These are phyloP conservation scores for Phoma sp. DNA, from an alignment of 2,329 filamentous ascomycete species.

Conservation along the genomic window DNA sequence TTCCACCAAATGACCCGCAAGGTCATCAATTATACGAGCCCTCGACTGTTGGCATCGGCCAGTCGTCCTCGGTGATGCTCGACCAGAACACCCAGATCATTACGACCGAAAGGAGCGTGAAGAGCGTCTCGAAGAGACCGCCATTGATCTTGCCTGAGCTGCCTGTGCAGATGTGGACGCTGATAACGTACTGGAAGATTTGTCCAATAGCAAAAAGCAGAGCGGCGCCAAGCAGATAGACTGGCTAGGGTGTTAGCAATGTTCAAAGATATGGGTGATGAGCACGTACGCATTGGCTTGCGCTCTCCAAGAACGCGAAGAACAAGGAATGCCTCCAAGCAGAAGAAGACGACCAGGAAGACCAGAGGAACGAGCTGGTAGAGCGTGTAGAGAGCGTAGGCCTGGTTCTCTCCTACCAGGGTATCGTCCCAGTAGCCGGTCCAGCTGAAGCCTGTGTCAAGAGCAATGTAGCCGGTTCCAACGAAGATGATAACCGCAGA, in stretches of 20 bases:
- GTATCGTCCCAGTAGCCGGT: slow-evolving; percentile 75
- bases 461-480: slow-evolving; percentile 92
- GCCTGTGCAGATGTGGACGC: slow-evolving; percentile 86
- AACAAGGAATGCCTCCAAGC: slow-evolving; percentile 84
- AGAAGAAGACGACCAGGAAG: slow-evolving; percentile 86
- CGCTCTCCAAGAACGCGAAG: slow-evolving; percentile 84
- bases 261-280: neutral
- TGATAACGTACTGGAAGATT: slow-evolving; percentile 95
- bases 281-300: slow-evolving; percentile 80
- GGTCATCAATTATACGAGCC: slow-evolving; percentile 49
- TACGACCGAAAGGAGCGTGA: slow-evolving; percentile 84
- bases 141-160: slow-evolving; percentile 89
- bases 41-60: slow-evolving; percentile 68
- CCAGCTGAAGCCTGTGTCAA: slow-evolving; percentile 90
- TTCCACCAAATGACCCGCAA: slow-evolving; percentile 22
- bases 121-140: slow-evolving; percentile 89
- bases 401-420: slow-evolving; percentile 62
- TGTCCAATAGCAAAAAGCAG: slow-evolving; percentile 91
- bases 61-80: slow-evolving; percentile 98
- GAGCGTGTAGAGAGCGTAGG: slow-evolving; percentile 89
- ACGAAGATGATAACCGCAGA: slow-evolving; percentile 80
- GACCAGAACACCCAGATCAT: slow-evolving; percentile 97
- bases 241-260: slow-evolving; percentile 46
- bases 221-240: slow-evolving; percentile 77
- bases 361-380: slow-evolving; percentile 90